phyloP scores from a whole-genome alignment of 2,329 filamentous ascomycete genomes.

The Stagonosporopsis rhizophila region DNA sequence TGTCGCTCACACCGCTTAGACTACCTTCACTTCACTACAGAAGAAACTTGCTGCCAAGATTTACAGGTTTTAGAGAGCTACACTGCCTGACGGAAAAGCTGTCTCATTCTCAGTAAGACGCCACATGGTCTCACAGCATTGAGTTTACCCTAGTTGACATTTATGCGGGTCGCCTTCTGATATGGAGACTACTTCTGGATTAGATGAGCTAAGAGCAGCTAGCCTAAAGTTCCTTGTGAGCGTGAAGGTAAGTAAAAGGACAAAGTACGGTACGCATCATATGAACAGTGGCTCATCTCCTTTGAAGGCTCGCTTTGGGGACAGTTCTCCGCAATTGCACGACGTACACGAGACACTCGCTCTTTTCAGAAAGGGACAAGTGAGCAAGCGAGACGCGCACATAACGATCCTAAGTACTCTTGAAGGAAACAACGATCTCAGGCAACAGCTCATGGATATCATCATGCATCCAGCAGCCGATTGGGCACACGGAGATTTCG shows the following conservation, averaged over 20 bases:
- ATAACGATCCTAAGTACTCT: constrained; percentile 29
- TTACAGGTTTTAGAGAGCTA: not conserved
- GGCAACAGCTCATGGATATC: constrained; percentile 29
- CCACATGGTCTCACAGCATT: not conserved
- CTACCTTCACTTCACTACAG: constrained; percentile 15
- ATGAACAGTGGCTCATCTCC: not conserved
- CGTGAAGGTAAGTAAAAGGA: constrained; percentile 23
- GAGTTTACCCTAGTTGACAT: not conserved
- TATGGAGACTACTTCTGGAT: constrained; percentile 4
- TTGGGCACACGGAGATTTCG: constrained; percentile 33
- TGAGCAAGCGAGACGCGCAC: constrained; percentile 34
- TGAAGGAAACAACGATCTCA: constrained; percentile 29
- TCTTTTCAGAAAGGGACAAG: constrained; percentile 24
- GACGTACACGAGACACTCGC: constrained; percentile 26
- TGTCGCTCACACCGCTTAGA: not conserved
- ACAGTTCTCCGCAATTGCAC: constrained; percentile 26
- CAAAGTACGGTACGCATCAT: not conserved
- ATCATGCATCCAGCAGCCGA: constrained; percentile 33
- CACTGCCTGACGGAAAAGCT: not conserved
- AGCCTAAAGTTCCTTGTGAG: constrained; percentile 29
- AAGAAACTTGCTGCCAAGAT: constrained; percentile 6
- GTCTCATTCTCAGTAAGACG: not conserved
- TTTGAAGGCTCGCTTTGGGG: constrained; percentile 35
- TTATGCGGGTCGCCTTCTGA: constrained; percentile 5
- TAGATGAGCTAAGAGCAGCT: constrained; percentile 1